Conservation (phyloP, 2,329 filamentous ascomycete species). For the Coniochaeta sp. region DNA sequence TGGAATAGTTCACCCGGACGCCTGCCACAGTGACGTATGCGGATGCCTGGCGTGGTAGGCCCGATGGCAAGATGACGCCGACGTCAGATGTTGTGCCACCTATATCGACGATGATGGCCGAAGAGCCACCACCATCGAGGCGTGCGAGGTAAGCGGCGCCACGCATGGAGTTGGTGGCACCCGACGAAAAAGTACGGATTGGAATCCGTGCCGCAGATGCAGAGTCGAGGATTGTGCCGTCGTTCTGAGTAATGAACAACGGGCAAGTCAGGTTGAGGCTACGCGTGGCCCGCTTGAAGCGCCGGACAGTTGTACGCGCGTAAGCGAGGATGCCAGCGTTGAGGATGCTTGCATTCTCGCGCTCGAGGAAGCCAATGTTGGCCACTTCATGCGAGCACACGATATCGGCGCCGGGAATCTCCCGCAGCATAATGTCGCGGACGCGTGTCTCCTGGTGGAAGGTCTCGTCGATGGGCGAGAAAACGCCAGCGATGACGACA, state of each 20-base stretch:
- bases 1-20: constrained; percentile 33
- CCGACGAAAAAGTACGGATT: constrained; percentile 35
- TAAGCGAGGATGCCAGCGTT: constrained; percentile 42
- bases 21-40: constrained; percentile 36
- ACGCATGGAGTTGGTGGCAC: constrained; percentile 29
- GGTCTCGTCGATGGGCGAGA: constrained; percentile 47
- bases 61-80: constrained; percentile 37
- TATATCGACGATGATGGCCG: constrained; percentile 40
- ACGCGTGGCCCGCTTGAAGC: constrained; percentile 35
- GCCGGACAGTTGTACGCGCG: constrained; percentile 35
- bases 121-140: constrained; percentile 24
- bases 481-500: constrained; percentile 49
- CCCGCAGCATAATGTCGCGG: constrained; percentile 35
- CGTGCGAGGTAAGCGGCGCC: constrained; percentile 38
- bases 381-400: constrained; percentile 25
- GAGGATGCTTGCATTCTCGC: constrained; percentile 45
- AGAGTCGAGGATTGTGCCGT: constrained; percentile 37
- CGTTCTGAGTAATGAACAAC: constrained; percentile 42
- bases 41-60: constrained; percentile 37
- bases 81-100: constrained; percentile 47
- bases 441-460: constrained; percentile 44
- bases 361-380: constrained; percentile 32
- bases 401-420: constrained; percentile 25
- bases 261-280: constrained; percentile 26
- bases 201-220: constrained; percentile 32